These are phyloP conservation scores for Phialophora verrucosa DNA, from an alignment of 2,329 filamentous ascomycete genomes.

Conservation along the genomic window DNA sequence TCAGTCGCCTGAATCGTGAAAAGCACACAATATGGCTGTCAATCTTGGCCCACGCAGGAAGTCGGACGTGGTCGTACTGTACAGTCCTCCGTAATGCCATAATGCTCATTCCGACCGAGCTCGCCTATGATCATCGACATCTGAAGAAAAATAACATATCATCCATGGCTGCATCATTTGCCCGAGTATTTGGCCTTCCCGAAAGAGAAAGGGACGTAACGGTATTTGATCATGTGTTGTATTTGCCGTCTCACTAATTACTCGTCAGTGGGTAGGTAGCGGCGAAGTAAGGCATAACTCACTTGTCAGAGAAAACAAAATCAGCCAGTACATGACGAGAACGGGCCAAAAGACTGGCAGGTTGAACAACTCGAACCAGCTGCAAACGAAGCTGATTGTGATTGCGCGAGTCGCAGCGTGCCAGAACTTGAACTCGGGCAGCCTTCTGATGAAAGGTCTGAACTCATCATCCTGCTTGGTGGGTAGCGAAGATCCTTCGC, in stretches of 20 bases:
- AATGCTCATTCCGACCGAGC: constrained; percentile 3
- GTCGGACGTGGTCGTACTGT: constrained; percentile 5
- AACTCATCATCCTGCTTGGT: constrained; percentile 98
- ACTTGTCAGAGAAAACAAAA: constrained; percentile 95
- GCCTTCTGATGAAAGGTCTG: constrained; percentile 90
- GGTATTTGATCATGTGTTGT: constrained; percentile 99
- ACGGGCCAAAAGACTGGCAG: constrained; percentile 99
- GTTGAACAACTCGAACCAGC: constrained; percentile 93
- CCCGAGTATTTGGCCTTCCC: constrained; percentile 79
- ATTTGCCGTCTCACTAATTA: constrained; percentile 94
- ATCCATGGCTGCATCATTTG: constrained; percentile 24
- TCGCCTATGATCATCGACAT: background rate
- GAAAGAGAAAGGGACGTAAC: constrained; percentile 91
- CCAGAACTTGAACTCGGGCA: constrained; percentile 99
- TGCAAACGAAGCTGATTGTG: constrained; percentile 80
- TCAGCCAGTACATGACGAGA: constrained; percentile 97
- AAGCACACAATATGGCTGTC: background rate
- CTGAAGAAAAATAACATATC: background rate
- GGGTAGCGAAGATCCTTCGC: constrained; percentile 74
- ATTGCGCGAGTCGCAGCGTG: constrained; percentile 91
- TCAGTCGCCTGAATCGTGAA: background rate
- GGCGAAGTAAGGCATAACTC: constrained; percentile 51
- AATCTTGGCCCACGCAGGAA: background rate
- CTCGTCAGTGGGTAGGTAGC: constrained; percentile 19
- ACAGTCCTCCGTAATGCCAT: constrained; percentile 16